A percentile compares a stretch with the other conserved stretches of the same genome.
Conservation (phyloP, 2,329 filamentous ascomycete genomes). For the Chrysosporium queenslandicum region DNA sequence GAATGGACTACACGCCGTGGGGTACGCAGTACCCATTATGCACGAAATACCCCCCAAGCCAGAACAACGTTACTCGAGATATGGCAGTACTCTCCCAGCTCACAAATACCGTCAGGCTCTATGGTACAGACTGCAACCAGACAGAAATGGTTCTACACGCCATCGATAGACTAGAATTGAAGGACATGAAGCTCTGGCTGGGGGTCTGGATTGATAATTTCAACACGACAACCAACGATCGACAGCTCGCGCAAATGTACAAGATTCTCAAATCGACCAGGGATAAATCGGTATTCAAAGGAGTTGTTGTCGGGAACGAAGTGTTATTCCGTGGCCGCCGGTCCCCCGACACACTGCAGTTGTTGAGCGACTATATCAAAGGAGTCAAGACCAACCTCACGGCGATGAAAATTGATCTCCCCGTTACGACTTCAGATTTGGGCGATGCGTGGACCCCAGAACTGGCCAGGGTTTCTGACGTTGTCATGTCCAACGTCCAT, state of each 20-base stretch:
- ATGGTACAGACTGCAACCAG: constrained; percentile 96
- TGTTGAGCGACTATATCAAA: constrained; percentile 55
- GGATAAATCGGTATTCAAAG: constrained; percentile 45
- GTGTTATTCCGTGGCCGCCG: constrained; percentile 46
- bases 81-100: constrained; percentile 82
- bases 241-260: constrained; percentile 79
- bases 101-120: constrained; percentile 77
- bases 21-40: constrained; percentile 86
- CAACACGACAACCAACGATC: constrained; percentile 71
- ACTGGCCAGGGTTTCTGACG: constrained; percentile 63
- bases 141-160: constrained; percentile 86
- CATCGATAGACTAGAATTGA: constrained; percentile 61
- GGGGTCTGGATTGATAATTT: constrained; percentile 89
- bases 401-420: constrained; percentile 55
- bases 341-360: constrained; percentile 54
- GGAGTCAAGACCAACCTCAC: constrained; percentile 65
- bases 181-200: constrained; percentile 78
- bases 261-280: constrained; percentile 54
- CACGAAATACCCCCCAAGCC: constrained; percentile 63
- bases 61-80: constrained; percentile 91
- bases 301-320: constrained; percentile 55
- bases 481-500: constrained; percentile 94
- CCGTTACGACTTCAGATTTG: constrained; percentile 77
- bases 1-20: constrained; percentile 89
- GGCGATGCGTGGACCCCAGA: constrained; percentile 72